Evolutionary conservation across 768 basidiomycete genomes (phyloP).

Genomic region (Candolleomyces efflorescens): DNA sequence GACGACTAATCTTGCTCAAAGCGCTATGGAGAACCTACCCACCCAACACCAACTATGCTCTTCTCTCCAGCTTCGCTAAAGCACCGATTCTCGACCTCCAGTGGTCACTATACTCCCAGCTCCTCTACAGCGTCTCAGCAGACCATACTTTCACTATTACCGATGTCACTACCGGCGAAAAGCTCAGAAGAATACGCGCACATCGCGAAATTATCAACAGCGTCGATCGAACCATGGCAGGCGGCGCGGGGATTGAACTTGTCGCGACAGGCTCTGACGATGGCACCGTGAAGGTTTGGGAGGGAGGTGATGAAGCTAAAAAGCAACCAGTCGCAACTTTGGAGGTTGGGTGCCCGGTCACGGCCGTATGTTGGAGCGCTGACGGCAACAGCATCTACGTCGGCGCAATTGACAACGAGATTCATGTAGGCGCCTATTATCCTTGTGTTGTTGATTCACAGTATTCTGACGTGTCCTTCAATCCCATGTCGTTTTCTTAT

Average conservation of each 20-base stretch:
- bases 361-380: constrained; percentile 86
- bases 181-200: constrained; percentile 76
- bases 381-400: constrained; percentile 89
- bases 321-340: constrained; percentile 79
- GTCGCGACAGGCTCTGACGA: constrained; percentile 90
- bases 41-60: constrained; percentile 90
- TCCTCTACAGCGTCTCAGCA: constrained; percentile 82
- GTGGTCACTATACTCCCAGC: constrained; percentile 74
- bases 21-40: constrained; percentile 90
- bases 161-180: constrained; percentile 81
- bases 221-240: constrained; percentile 81
- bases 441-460: not conserved
- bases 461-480: constrained; percentile 6
- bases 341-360: constrained; percentile 86
- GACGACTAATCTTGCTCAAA: constrained; percentile 20
- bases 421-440: constrained; percentile 63
- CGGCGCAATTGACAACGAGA: constrained; percentile 94
- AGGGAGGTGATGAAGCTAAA: constrained; percentile 69
- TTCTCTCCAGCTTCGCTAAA: constrained; percentile 80
- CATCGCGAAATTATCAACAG: constrained; percentile 91
- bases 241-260: constrained; percentile 81
- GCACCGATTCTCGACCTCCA: constrained; percentile 90
- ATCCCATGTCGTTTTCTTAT: not conserved
- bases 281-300: constrained; percentile 89
- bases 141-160: constrained; percentile 79